Conservation (phyloP, 2,329 filamentous ascomycete species). For the Albifimbria verrucaria region DNA sequence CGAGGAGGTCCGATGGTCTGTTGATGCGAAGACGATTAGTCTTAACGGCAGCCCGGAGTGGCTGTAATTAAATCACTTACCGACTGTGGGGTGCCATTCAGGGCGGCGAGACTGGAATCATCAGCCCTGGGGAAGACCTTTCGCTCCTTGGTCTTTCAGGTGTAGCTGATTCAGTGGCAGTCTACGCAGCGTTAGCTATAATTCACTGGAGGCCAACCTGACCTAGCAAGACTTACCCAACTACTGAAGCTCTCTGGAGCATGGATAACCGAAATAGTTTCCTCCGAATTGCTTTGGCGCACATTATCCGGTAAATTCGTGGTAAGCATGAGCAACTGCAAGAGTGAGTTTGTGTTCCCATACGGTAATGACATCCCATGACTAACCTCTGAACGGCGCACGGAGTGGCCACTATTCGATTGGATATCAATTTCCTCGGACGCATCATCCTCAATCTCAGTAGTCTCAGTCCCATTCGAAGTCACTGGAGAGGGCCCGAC, state of each 20-base stretch:
- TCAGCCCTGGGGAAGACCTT: conserved; percentile 35
- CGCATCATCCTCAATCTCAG: conserved; percentile 78
- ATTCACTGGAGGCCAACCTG: neutral
- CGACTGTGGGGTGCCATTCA: conserved; percentile 17
- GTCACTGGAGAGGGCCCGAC: conserved; percentile 82
- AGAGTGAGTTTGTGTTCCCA: conserved; percentile 9
- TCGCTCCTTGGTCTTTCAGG: conserved; percentile 31
- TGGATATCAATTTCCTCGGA: conserved; percentile 54
- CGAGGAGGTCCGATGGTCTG: conserved; percentile 45
- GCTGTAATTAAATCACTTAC: conserved; percentile 11
- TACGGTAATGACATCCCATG: neutral
- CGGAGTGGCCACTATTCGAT: conserved; percentile 7
- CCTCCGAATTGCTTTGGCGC: conserved; percentile 63
- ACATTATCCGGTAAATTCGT: conserved; percentile 57
- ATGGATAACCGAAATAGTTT: conserved; percentile 87
- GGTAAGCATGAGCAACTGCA: conserved; percentile 48
- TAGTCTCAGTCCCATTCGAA: conserved; percentile 78
- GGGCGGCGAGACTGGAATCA: conserved; percentile 26
- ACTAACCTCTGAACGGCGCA: conserved; percentile 28
- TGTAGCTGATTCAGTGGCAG: conserved; percentile 35
- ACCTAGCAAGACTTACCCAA: conserved; percentile 57
- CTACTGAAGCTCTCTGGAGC: conserved; percentile 77
- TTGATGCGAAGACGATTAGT: conserved; percentile 10
- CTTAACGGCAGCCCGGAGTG: neutral
- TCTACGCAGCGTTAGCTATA: conserved; percentile 30